Evolutionary conservation across 345 rosid genomes (phyloP), one percentile per base, ranked within the genome.

Genomic region (Acer yangbiense): DNA sequence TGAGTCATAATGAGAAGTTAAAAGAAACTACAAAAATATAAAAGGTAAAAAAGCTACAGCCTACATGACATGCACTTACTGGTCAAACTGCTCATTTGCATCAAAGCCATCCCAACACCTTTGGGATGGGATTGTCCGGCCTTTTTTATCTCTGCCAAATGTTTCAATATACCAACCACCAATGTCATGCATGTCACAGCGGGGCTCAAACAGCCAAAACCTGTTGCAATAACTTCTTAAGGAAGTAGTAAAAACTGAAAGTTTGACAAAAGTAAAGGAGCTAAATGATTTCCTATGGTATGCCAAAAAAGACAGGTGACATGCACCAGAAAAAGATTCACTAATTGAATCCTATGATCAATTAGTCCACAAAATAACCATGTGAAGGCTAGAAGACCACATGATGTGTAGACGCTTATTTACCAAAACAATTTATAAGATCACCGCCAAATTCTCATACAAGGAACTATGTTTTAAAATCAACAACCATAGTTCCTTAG

Each of bases 91-190:
- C 74, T 78, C 82, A 13, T 71, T 78, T 73, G 83, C 83, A 79
- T 88, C 89, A 77, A 86, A 73, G 50, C 93, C 95, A 89, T 93
- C 94, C 97, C 98, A 92, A 81, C 77, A 84, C 78, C 98, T 91
- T 81, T 79, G 95, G 39, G 93, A 88, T 25, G 78, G 87, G 74
- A 89, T 91, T 3, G 94, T 91, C 66, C 76, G 77, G 21, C 90
- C 90, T 81, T 89, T 93, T 84, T 88, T 85, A 81, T 93, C 97
- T 86, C 88, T 87, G 48, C 94, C 97, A 77, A 82, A 93, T 79
- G 99, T 93, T 88, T 95, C 99, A 77, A 95, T 70, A 83, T 95
- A 95, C 98, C 99, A 95, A 79, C 99, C 98, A 69, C 99, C 98
- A 63, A 90, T 86, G 71, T 93, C 95, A 83, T 95, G 99, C 87